Percentiles rank a stretch among this genome's conserved stretches.
Conservation (phyloP, 2,329 filamentous ascomycete species). For the Aspergillus neoniger region DNA sequence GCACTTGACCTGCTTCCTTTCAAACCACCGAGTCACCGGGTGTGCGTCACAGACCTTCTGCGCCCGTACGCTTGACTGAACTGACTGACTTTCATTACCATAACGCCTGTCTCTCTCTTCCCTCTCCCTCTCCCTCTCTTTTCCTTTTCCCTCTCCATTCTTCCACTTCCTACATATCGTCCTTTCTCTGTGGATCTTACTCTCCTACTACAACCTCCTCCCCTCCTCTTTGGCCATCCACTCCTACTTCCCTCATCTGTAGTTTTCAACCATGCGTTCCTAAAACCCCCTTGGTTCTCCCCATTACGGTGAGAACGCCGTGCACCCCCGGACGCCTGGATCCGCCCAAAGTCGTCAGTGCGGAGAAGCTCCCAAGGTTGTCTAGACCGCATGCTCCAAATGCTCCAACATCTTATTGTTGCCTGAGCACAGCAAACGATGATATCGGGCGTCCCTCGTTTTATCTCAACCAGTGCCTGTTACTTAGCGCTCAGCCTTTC, state of each 20-base stretch:
- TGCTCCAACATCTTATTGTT: slow-evolving; percentile 31
- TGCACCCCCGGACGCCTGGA: slow-evolving; percentile 28
- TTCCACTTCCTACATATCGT: slow-evolving; percentile 22
- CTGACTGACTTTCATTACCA: no score
- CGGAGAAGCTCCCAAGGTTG: slow-evolving; percentile 43
- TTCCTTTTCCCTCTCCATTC: slow-evolving; percentile 16
- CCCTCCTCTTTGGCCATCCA: slow-evolving; percentile 3
- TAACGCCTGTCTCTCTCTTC: slow-evolving; percentile 6
- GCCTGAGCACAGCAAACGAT: slow-evolving; percentile 30
- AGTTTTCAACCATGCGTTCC: slow-evolving; percentile 26
- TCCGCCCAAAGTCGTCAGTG: slow-evolving; percentile 31
- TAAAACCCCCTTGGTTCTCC: slow-evolving; percentile 24
- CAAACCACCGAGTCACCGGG: slow-evolving; percentile 42
- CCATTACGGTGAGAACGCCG: slow-evolving; percentile 31
- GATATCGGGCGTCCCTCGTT: slow-evolving; percentile 21
- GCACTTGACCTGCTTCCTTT: slow-evolving; percentile 27
- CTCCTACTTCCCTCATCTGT: background rate
- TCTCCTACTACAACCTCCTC: slow-evolving; percentile 10
- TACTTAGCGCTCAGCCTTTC: slow-evolving; percentile 15
- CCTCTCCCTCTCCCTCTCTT: slow-evolving; percentile 10
- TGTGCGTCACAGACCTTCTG: slow-evolving; percentile 44
- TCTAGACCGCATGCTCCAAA: slow-evolving; percentile 32
- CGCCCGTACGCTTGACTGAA: slow-evolving; percentile 13
- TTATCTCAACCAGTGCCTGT: slow-evolving; percentile 19
- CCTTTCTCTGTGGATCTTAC: slow-evolving; percentile 16